Evolutionary conservation across 306 rosid genomes (phyloP).

Genomic region (Chamaecrista fasciculata): DNA sequence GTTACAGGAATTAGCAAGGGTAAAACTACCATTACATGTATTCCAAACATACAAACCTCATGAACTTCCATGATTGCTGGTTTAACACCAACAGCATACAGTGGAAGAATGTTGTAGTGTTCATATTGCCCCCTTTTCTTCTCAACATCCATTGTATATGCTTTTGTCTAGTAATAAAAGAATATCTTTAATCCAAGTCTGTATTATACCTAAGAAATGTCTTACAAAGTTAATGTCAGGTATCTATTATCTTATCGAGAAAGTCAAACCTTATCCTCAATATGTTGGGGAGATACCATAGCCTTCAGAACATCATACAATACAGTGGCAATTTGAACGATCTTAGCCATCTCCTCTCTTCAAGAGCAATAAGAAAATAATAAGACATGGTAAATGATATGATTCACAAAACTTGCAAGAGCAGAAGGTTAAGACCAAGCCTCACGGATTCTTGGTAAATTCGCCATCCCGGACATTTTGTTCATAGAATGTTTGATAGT

Average conservation of each 20-base stretch:
- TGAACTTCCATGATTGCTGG: slow-evolving; percentile 88
- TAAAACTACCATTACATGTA: slow-evolving; percentile 19
- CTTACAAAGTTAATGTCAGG: slow-evolving; percentile 23
- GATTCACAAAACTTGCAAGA: slow-evolving; percentile 22
- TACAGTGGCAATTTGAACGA: slow-evolving; percentile 71
- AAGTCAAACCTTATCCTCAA: slow-evolving; percentile 58
- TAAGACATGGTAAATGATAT: slow-evolving; percentile 16
- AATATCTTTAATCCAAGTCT: slow-evolving; percentile 22
- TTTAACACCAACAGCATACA: slow-evolving; percentile 78
- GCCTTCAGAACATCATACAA: slow-evolving; percentile 76
- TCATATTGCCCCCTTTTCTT: slow-evolving; percentile 59
- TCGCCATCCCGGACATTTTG: slow-evolving; percentile 59
- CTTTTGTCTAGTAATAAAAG: slow-evolving; percentile 55
- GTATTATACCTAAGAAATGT: slow-evolving; percentile 4
- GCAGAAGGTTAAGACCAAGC: slow-evolving; percentile 36
- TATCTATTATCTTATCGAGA: slow-evolving; percentile 1
- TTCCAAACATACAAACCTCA: slow-evolving; percentile 57
- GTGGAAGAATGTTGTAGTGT: slow-evolving; percentile 87
- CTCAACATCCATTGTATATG: slow-evolving; percentile 63
- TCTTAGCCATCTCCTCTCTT: slow-evolving; percentile 94
- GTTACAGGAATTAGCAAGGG: slow-evolving; percentile 7
- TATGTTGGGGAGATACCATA: slow-evolving; percentile 36
- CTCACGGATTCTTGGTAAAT: slow-evolving; percentile 75
- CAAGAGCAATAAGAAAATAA: slow-evolving; percentile 34
- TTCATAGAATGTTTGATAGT: slow-evolving; percentile 66